Evolutionary conservation across 768 basidiomycete species (phyloP).

Genomic region (Suillus lakei): DNA sequence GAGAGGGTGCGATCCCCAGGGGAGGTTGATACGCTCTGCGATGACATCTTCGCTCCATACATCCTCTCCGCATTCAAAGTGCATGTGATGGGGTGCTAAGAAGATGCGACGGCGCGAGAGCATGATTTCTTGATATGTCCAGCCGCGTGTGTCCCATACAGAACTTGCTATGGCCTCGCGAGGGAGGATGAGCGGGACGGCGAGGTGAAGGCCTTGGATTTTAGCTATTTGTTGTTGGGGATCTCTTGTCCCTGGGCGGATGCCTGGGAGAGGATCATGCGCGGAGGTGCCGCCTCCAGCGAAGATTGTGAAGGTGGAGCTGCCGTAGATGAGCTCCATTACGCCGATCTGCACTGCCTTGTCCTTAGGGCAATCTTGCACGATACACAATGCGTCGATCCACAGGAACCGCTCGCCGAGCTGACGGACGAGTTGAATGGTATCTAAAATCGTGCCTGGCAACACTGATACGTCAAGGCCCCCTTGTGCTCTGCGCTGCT

Average conservation of each 20-base stretch:
- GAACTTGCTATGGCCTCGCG: conserved; percentile 12
- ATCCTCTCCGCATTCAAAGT: conserved; percentile 26
- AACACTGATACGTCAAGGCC: conserved; percentile 8
- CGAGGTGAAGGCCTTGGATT: conserved; percentile 27
- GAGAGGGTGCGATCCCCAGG: neutral
- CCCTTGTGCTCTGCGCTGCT: neutral
- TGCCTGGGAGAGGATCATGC: conserved; percentile 7
- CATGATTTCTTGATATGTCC: conserved; percentile 27
- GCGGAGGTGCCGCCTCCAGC: conserved; percentile 4
- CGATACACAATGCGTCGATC: conserved; percentile 17
- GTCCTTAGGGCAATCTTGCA: conserved; percentile 11
- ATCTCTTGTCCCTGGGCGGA: conserved; percentile 17
- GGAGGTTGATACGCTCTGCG: conserved; percentile 17
- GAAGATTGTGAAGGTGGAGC: conserved; percentile 9
- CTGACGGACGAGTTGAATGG: conserved; percentile 11
- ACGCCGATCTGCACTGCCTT: conserved; percentile 6
- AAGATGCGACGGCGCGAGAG: conserved; percentile 27
- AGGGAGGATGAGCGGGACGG: conserved; percentile 22
- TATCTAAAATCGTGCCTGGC: conserved; percentile 10
- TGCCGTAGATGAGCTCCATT: conserved; percentile 14
- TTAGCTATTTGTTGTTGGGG: conserved; percentile 20
- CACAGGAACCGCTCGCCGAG: conserved; percentile 14
- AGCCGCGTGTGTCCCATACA: conserved; percentile 24
- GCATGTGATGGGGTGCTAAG: conserved; percentile 26
- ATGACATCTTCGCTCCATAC: conserved; percentile 28